phyloP scores from a whole-genome alignment of 2,329 filamentous ascomycete species.

The Aspergillus felis region DNA sequence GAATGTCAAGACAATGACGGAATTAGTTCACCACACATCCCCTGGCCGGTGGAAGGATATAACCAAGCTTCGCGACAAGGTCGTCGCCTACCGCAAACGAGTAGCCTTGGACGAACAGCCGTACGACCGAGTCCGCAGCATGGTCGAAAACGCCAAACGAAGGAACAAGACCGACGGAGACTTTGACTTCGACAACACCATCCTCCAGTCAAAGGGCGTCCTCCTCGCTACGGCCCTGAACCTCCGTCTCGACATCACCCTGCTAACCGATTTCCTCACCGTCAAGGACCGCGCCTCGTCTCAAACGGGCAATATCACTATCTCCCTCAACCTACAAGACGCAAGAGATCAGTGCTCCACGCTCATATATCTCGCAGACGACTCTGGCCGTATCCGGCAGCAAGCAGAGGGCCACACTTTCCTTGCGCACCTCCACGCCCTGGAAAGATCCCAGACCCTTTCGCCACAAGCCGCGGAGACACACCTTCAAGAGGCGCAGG shows the following conservation, averaged over 20 bases:
- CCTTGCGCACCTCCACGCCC: conserved; percentile 46
- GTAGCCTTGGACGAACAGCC: conserved; percentile 39
- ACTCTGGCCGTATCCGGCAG: conserved; percentile 38
- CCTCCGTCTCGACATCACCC: conserved; percentile 47
- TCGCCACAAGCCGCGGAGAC: neutral
- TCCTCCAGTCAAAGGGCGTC: conserved; percentile 35
- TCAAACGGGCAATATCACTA: neutral
- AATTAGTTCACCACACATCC: conserved; percentile 17
- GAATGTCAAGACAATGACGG: conserved; percentile 23
- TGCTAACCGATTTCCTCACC: conserved; percentile 45
- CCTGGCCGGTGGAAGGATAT: conserved; percentile 21
- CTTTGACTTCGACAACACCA: conserved; percentile 23
- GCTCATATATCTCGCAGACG: conserved; percentile 39
- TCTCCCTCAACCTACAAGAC: conserved; percentile 23
- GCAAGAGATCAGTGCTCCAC: conserved; percentile 39
- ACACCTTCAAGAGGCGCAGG: conserved; percentile 5
- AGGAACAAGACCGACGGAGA: conserved; percentile 19
- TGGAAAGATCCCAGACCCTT: conserved; percentile 32
- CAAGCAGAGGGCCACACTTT: conserved; percentile 51
- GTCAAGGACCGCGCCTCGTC: conserved; percentile 6
- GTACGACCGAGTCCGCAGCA: conserved; percentile 32
- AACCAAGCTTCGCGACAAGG: conserved; percentile 23
- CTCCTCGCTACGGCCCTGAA: conserved; percentile 45
- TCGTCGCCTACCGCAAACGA: conserved; percentile 27
- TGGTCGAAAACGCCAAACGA: conserved; percentile 31